Base-by-base conservation (phyloP, 2,329 filamentous ascomycete genomes). In the Xylaria sp. region DNA sequence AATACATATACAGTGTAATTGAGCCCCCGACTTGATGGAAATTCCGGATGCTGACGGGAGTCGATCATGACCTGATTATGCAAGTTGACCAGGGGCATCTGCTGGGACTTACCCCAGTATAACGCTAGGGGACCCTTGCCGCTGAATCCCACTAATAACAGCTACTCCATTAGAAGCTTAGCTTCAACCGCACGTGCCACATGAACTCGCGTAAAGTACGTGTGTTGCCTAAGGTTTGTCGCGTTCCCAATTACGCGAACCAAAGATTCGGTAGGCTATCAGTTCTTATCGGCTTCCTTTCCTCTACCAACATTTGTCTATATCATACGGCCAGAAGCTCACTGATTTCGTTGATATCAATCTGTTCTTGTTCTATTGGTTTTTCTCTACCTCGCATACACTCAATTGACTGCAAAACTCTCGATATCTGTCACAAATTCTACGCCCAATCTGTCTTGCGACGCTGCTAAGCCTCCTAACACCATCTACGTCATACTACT, bases 161-260 rank as follows among this genome's bases (percentile, higher is more conserved):
- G 34, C 34, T 44, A 15, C 39, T 41, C 39, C 18, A n/a, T 46
- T 44, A n/a, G 41, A 63, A 41, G 20, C 20, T 15, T 28, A 64
- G 60, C 46, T 44, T 3, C 34, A 32, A 13, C 51, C 25, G 70
- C 68, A 69, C 70, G 65, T 65, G 72, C 68, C 70, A 68, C 68
- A 69, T 71, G 69, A 71, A 9, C 54, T 52, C 72, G 72, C 70
- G 72, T 73, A 69, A 70, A 70, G 64, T 60, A 68, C 70, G 70
- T 70, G 70, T 61, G 23, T 28, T 57, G 34, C 46, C 41, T 55
- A 46, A 65, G 61, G 68, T 65, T 52, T 1, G 15, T 68, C 69
- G 66, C 69, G 69, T 46, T 23, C 59, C 15, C 28, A 34, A 46
- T 37, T 23, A 56, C 65, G 69, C 69, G 69, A 65, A 34, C 46